Evolutionary conservation across 164 flowering plant genomes (phyloP), one percentile per base, ranked within the genome.

Genomic region (Macadamia integrifolia): DNA sequence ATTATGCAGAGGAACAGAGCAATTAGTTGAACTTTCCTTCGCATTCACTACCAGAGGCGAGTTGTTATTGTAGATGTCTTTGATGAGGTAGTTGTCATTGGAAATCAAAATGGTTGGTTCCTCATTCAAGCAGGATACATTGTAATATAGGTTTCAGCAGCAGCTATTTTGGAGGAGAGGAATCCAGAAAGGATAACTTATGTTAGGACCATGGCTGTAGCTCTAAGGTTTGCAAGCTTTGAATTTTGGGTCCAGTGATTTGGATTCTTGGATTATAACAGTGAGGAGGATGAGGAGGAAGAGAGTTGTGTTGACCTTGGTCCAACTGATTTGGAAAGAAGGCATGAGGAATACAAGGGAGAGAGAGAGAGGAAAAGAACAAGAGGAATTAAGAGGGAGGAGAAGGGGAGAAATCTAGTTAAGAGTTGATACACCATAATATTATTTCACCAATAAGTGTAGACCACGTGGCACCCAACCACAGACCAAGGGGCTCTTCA

Each of bases 111-210:
- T 69, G 30, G 84, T 31, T 0, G 91, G 83, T 35, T 66, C 48
- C 5, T 74, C 13, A 9, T 67, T 59, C 10, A 46, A 50, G 69
- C 91, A 89, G 11, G 75, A 64, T 71, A 81, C 56, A 46, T 71
- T 56, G 14, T 81, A 85, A 43, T 64, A 58, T 0, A 86, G 87
- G 31, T 65, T 74, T 6, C 89, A 88, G 64, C 92, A 87, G 40
- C 69, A 74, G 46, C 85, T 60, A 43, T 75, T 66, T 68, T 83
- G 90, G 42, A 59, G 65, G 53, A 46, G 28, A 48, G 70, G 53
- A 35, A 82, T 68, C 87, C 87, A 83, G 60, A 89, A 87, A 8
- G 92, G 90, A 62, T 79, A 86, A 62, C 77, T 71, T 56, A 86
- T 78, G 1, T 42, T 74, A 28, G 78, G 69, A 23, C 81, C 80